Evolutionary conservation across 768 basidiomycete species (phyloP), one percentile per base, ranked within the genome.

Genomic region (Terana coerulea): DNA sequence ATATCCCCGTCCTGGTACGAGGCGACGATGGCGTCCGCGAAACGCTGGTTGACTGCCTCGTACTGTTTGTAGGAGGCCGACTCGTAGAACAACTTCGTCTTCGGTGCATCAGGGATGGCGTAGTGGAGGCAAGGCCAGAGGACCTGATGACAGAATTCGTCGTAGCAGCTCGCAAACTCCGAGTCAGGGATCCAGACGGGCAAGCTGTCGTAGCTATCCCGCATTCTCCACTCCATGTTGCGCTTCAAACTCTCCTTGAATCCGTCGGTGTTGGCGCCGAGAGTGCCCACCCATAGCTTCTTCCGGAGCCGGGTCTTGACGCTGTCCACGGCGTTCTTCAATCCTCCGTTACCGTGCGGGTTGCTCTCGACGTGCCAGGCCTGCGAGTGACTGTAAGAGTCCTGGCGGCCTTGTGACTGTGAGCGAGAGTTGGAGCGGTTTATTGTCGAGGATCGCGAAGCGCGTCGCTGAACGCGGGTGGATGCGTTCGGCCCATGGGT

Each of bases 101-200:
- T 91, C 0, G 90, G 90, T 1, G 90, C 91, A 61, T 92, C 90
- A 2, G 90, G 90, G 42, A 92, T 79, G 9, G 87, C 86, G 60
- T 91, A 93, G 65, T 93, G 91, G 15, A 94, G 71, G 56, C 84
- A 86, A 0, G 91, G 91, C 91, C 91, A 94, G 25, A 93, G 76
- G 15, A 93, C 89, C 68, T 89, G 88, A 58, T 93, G 91, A 61
- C 90, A 93, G 65, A 91, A 93, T 58, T 88, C 85, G 64, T 91
- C 89, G 57, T 93, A 93, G 62, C 80, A 85, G 44, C 80, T 81
- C 53, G 81, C 75, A 55, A 93, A 91, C 61, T 89, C 89, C 1
- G 77, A 75, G 60, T 89, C 86, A 0, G 86, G 84, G 49, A 93
- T 85, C 91, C 89, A 92, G 17, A 92, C 86, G 0, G 88, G 75